Base-by-base conservation (phyloP, 179 eudicot genomes). In the Gypsophila paniculata region DNA sequence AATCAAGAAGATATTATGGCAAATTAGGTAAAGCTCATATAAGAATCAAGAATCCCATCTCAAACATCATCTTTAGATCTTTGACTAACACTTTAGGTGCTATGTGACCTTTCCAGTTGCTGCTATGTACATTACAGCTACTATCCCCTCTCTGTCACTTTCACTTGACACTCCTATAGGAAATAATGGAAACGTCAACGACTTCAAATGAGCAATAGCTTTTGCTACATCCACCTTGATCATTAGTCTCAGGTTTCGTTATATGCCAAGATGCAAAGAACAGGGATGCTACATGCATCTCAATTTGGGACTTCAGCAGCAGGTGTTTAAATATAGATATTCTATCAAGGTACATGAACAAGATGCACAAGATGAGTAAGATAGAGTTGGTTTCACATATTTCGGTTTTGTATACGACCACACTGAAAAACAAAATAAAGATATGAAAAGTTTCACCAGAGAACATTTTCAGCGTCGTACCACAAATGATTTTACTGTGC, bases 401-500 rank as follows among this genome's bases (percentile, higher is more conserved):
- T 51, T 13, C 34, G 65, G 54, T 25, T 25, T 25, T 26, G 36
- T 59, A 29, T 23, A 59, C 23, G 15, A 23, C 36, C 59, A 18
- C 19, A 54, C 5, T n/a, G 15, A 54, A n/a, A 54, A 58, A 58
- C 13, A 17, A 34, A 64, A 64, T 6, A 7, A 64, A 64, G 17
- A 64, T n/a, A 19, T 39, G 15, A 38, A 34, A 18, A 12, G 14
- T 42, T 58, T 29, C 42, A 29, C 19, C 3, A 14, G 5, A 29
- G 9, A 61, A 61, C 14, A 64, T 14, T 19, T 69, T 39, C 10
- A 70, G 48, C 53, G 65, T 75, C 93, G 79, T 86, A 93, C 98
- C 98, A 44, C 93, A 89, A 69, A 80, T 80, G 54, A 93, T 93
- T 83, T 89, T 93, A 62, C 82, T 86, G 72, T 89, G 91, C 74